Conservation (phyloP, 176 grass and related monocot genomes). For the Phyllostachys edulis region DNA sequence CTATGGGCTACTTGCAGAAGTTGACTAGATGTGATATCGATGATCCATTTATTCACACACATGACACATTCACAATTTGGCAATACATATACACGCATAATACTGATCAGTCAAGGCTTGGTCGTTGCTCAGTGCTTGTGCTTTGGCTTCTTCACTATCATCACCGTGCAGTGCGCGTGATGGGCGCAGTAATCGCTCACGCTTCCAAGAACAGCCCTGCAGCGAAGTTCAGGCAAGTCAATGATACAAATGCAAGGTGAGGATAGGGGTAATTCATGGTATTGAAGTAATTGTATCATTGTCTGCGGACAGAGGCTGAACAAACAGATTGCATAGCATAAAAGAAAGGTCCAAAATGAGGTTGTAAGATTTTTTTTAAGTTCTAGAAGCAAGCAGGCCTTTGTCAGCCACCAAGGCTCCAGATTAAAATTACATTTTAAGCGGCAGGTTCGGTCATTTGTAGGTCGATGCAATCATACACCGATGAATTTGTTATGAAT, state of each 20-base stretch:
- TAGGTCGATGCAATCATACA: background rate
- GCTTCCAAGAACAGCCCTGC: slow-evolving; percentile 80
- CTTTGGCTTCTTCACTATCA: slow-evolving; percentile 95
- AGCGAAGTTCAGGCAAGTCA: background rate
- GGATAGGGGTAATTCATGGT: background rate
- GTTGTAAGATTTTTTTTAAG: background rate
- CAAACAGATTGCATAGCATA: background rate
- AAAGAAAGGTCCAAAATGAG: background rate
- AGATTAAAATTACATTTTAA: background rate
- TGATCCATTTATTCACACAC: slow-evolving; percentile 33
- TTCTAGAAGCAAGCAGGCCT: background rate
- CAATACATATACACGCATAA: background rate
- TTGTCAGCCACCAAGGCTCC: background rate
- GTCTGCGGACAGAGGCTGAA: background rate
- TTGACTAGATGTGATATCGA: background rate
- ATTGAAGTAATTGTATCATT: background rate
- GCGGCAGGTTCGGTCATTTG: background rate
- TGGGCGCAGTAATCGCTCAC: slow-evolving; percentile 89
- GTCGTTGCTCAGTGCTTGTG: slow-evolving; percentile 34
- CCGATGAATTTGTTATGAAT: too few species aligned
- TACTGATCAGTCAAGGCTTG: background rate
- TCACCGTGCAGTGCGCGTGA: slow-evolving; percentile 87
- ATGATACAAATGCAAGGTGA: background rate
- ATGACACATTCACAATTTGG: background rate
- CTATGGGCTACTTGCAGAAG: background rate